Conservation (phyloP, 768 basidiomycete species). For the Phanerodontia chrysosporium region DNA sequence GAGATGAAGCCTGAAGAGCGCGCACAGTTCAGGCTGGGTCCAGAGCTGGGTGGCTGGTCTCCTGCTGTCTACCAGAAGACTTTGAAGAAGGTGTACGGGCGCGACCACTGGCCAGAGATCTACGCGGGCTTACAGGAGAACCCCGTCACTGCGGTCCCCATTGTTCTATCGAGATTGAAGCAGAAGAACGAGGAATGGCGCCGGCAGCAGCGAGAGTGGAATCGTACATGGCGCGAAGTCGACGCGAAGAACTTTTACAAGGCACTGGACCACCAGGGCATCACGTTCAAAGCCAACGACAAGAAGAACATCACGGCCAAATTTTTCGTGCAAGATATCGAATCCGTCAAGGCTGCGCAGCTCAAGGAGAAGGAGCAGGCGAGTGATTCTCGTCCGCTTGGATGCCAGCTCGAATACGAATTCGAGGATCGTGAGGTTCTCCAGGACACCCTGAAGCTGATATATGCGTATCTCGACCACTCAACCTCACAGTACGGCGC, state of each 20-base stretch:
- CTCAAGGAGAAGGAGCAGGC: slow-evolving; percentile 29
- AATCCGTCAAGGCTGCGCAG: slow-evolving; percentile 61
- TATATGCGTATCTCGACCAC: slow-evolving; percentile 88
- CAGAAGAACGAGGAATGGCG: slow-evolving; percentile 98
- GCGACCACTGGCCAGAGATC: slow-evolving; percentile 70
- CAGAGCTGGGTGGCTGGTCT: slow-evolving; percentile 86
- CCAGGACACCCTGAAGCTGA: slow-evolving; percentile 85
- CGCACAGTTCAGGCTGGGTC: slow-evolving; percentile 70
- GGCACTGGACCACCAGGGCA: slow-evolving; percentile 93
- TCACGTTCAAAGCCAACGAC: slow-evolving; percentile 92
- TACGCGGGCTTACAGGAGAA: slow-evolving; percentile 87
- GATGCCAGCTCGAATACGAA: slow-evolving; percentile 73
- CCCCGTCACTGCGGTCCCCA: slow-evolving; percentile 86
- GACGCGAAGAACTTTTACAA: slow-evolving; percentile 99
- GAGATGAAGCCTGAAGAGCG: slow-evolving; percentile 89
- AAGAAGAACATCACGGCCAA: slow-evolving; percentile 89
- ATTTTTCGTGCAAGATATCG: slow-evolving; percentile 77
- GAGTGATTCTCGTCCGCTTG: slow-evolving; percentile 35
- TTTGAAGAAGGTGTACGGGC: slow-evolving; percentile 91
- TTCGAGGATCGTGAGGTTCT: slow-evolving; percentile 78
- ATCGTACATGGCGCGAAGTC: slow-evolving; percentile 93
- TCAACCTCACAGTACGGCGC: slow-evolving; percentile 66
- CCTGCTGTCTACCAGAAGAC: slow-evolving; percentile 88
- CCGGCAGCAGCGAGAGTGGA: slow-evolving; percentile 91
- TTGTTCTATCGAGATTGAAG: slow-evolving; percentile 84